A percentile compares a stretch with the other conserved stretches of the same genome.
phyloP scores from a whole-genome alignment of 441 rosid species.

The Metrosideros polymorpha region DNA sequence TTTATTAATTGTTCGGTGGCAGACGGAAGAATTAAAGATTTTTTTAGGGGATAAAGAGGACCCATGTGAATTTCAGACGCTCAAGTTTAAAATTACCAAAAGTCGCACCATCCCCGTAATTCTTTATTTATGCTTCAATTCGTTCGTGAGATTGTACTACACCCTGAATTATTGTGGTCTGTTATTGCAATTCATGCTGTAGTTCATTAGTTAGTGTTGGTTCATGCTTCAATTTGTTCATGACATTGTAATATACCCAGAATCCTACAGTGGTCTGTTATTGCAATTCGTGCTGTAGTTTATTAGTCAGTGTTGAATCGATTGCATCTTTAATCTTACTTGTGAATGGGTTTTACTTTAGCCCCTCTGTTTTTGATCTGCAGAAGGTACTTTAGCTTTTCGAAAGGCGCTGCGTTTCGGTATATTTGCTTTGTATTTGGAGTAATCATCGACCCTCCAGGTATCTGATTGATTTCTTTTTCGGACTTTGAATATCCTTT shows the following conservation, averaged over 20 bases:
- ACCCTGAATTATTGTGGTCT: neutral
- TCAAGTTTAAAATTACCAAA: neutral
- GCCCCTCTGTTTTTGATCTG: neutral
- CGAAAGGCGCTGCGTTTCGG: neutral
- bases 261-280: neutral
- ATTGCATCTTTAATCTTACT: neutral
- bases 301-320: neutral
- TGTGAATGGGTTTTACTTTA: neutral
- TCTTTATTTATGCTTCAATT: neutral
- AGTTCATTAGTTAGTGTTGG: neutral
- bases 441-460: neutral
- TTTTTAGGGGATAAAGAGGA: neutral
- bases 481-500: neutral
- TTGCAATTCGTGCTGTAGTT: neutral
- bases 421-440: neutral
- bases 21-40: neutral
- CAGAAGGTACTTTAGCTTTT: neutral
- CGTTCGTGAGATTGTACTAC: neutral
- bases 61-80: neutral
- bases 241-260: neutral
- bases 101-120: neutral
- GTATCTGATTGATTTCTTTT: neutral
- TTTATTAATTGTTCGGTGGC: neutral
- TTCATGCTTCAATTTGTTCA: neutral
- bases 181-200: neutral